These are phyloP conservation scores for Eutypella sp. DNA, from an alignment of 2,329 filamentous ascomycete genomes.

Conservation along the genomic window DNA sequence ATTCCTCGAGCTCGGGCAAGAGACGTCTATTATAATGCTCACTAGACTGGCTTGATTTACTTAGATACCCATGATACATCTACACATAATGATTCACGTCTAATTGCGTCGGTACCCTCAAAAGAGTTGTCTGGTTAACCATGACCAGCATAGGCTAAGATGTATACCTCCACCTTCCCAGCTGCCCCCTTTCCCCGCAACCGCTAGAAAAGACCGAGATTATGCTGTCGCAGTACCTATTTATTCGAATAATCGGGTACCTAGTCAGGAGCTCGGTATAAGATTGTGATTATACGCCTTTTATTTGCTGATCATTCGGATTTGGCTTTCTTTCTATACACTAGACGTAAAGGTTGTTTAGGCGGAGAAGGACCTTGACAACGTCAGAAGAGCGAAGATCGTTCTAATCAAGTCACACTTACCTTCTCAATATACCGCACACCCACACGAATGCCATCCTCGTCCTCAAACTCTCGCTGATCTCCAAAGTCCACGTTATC, in stretches of 20 bases:
- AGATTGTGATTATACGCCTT: neutral
- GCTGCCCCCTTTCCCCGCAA: too few relatives aligned
- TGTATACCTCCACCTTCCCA: too few relatives aligned
- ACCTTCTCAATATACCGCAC: constrained; percentile 25
- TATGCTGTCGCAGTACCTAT: too few relatives aligned
- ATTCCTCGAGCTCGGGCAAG: neutral
- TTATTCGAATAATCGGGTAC: neutral
- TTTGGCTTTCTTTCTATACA: too few relatives aligned
- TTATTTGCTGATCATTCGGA: neutral
- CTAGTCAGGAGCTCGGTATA: neutral
- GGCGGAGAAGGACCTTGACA: neutral
- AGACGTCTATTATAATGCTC: neutral
- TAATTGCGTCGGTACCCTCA: too few relatives aligned
- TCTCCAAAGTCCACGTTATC: constrained; percentile 25
- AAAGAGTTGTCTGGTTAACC: too few relatives aligned
- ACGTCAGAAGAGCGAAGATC: neutral
- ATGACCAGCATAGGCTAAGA: too few relatives aligned
- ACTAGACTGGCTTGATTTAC: too few relatives aligned
- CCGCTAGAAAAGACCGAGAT: too few relatives aligned
- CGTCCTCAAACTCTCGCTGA: constrained; percentile 21
- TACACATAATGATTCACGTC: too few relatives aligned
- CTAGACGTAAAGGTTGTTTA: neutral
- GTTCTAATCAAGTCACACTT: neutral
- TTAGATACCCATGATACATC: neutral
- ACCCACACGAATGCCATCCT: constrained; percentile 19